Percentiles rank a stretch among this genome's conserved stretches.
These are phyloP conservation scores for Micractinium sp. DNA, from an alignment of 139 green algal species.

Conservation along the genomic window DNA sequence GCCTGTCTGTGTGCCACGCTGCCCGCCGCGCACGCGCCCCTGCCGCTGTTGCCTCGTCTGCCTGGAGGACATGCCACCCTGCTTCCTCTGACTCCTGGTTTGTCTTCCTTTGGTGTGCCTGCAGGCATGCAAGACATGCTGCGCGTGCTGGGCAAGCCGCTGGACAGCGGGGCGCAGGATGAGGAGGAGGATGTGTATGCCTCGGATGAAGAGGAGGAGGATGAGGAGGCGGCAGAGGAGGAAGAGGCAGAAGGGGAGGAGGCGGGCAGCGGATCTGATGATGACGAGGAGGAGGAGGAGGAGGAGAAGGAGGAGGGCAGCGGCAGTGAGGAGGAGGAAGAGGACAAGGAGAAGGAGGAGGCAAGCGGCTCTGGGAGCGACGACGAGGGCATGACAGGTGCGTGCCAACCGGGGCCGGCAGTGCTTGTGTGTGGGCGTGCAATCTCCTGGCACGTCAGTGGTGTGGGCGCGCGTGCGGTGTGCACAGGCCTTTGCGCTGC, in stretches of 20 bases:
- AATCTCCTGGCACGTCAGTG: neutral
- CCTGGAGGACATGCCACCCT: too few species aligned
- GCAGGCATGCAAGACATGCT: constrained; percentile 70
- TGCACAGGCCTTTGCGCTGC: neutral
- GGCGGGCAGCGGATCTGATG: constrained; percentile 20
- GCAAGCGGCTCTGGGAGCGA: constrained; percentile 29
- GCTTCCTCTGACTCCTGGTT: neutral
- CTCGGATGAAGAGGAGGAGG: constrained; percentile 34
- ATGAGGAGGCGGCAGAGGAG: constrained; percentile 46
- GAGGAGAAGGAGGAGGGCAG: neutral
- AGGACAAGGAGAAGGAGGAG: constrained; percentile 46
- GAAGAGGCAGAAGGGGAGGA: constrained; percentile 43
- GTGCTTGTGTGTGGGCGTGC: neutral
- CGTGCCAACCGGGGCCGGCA: neutral
- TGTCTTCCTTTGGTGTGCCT: neutral
- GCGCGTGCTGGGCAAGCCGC: constrained; percentile 55
- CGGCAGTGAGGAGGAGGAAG: constrained; percentile 21
- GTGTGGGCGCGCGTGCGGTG: too few species aligned
- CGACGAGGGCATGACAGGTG: constrained; percentile 34
- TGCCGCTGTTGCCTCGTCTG: too few species aligned
- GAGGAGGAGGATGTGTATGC: constrained; percentile 31
- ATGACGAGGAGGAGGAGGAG: constrained; percentile 39
- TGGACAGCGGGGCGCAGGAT: constrained; percentile 45
- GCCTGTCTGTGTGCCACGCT: too few species aligned
- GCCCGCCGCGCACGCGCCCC: too few species aligned